phyloP scores from a whole-genome alignment of 1,284 basidiomycete species.

The Abortiporus biennis region DNA sequence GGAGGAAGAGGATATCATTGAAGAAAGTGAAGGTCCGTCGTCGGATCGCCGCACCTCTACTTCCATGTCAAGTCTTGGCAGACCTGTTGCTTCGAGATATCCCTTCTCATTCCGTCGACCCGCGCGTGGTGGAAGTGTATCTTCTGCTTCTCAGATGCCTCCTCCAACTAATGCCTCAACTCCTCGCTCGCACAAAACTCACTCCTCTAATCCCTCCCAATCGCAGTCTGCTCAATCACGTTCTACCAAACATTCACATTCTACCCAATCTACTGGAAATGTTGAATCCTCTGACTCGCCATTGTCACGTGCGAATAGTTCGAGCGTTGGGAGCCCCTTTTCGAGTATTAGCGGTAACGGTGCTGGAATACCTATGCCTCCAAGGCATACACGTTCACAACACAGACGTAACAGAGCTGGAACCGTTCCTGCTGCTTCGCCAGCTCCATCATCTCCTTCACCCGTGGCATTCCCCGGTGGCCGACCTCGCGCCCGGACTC shows the following conservation, averaged over 20 bases:
- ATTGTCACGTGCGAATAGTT: conserved; percentile 18
- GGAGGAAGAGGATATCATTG: conserved; percentile 26
- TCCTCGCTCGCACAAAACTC: conserved; percentile 30
- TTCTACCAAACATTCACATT: conserved; percentile 37
- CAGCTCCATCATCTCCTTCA: conserved; percentile 37
- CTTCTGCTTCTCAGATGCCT: conserved; percentile 28
- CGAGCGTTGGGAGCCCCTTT: conserved; percentile 27
- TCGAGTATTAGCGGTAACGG: conserved; percentile 20
- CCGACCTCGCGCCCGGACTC: conserved; percentile 29
- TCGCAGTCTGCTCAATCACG: conserved; percentile 35
- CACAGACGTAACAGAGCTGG: conserved; percentile 37
- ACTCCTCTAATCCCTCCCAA: conserved; percentile 35
- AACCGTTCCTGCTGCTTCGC: conserved; percentile 39
- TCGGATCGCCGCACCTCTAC: conserved; percentile 55
- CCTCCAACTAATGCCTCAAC: conserved; percentile 21
- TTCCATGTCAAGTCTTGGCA: conserved; percentile 74
- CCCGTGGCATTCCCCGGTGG: conserved; percentile 37
- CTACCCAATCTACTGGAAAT: conserved; percentile 54
- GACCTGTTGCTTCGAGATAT: conserved; percentile 63
- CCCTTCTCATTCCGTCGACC: conserved; percentile 64
- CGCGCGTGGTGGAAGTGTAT: conserved; percentile 37
- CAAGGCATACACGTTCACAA: conserved; percentile 39
- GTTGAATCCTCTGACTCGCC: conserved; percentile 50
- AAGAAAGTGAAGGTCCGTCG: conserved; percentile 41
- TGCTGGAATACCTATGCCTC: conserved; percentile 64